Conservation (phyloP, 78 protist genomes). For the Dictyostelium citrinum region DNA sequence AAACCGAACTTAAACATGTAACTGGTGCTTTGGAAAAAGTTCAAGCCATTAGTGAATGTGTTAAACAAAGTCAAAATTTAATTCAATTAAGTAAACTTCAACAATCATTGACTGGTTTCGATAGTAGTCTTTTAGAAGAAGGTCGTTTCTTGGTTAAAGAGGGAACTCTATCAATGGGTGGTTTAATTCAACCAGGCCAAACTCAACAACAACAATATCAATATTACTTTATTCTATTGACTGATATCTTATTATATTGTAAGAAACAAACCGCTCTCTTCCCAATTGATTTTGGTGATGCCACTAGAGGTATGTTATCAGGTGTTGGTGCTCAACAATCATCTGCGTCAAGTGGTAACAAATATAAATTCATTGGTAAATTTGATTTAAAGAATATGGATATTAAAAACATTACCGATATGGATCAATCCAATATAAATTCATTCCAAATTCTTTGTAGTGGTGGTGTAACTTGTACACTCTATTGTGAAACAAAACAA, state of each 20-base stretch:
- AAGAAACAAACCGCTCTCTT: conserved; percentile 56
- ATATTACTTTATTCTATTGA: conserved; percentile 8
- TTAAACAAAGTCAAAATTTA: conserved; percentile 51
- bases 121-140: conserved; percentile 16
- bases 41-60: conserved; percentile 19
- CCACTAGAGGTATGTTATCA: not conserved
- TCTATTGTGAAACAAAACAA: conserved; percentile 21
- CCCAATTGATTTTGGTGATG: conserved; percentile 18
- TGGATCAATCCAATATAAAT: conserved; percentile 10
- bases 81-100: conserved; percentile 48
- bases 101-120: conserved; percentile 63
- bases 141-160: conserved; percentile 60
- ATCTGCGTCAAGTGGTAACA: not conserved
- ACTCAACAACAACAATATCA: not conserved
- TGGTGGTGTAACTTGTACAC: not conserved
- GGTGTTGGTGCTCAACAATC: not conserved
- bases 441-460: not conserved
- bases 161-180: not conserved
- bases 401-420: not conserved
- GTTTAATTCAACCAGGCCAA: not conserved
- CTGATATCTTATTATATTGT: conserved; percentile 54
- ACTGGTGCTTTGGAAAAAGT: conserved; percentile 40
- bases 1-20: conserved; percentile 13
- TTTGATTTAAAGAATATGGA: conserved; percentile 65
- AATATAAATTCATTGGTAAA: conserved; percentile 47